Base-by-base conservation (phyloP, 1,284 basidiomycete genomes). In the Ustilago crameri region DNA sequence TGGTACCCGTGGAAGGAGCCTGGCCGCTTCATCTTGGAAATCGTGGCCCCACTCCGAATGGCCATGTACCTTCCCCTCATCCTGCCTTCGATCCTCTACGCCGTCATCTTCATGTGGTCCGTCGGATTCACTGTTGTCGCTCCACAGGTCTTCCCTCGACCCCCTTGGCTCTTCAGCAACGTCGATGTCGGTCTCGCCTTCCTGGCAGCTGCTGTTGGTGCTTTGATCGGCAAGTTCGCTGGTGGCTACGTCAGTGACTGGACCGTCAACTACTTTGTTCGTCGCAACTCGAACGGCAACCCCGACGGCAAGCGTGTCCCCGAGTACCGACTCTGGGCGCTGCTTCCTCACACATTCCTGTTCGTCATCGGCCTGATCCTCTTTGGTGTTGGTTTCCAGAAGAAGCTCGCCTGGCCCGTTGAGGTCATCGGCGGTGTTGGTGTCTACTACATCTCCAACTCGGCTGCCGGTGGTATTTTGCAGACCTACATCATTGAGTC, bases 321-420 rank as follows among this genome's bases (percentile, higher is more conserved):
- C 12, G 84, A 84, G 58, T 77, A 84, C 55, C 75, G 84, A 14
- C 70, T 83, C 2, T 84, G 81, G 78, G 81, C 83, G 10, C 53
- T 81, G 24, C 57, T 81, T 3, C 71, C 80, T 0, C 76, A 78
- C 32, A 66, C 77, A 3, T 59, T 74, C 1, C 70, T 84, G 53
- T 75, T 83, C 69, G 72, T 82, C 46, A 20, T 81, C 32, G 79
- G 78, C 1, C 59, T 76, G 24, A 49, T 84, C 20, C 67, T 84
- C 20, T 76, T 74, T 63, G 84, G 83, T 20, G 60, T 82, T 30
- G 71, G 73, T 9, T 63, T 82, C 38, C 57, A 78, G 37, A 51
- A 79, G 14, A 26, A 78, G 22, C 66, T 80, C 34, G 18, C 76
- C 70, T 85, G 83, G 83, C 82, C 83, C 35, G 80, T 72, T 26